A percentile compares a stretch with the other conserved stretches of the same genome.
phyloP scores from a whole-genome alignment of 2,329 filamentous ascomycete genomes.

The Calonectria hawksworthii region DNA sequence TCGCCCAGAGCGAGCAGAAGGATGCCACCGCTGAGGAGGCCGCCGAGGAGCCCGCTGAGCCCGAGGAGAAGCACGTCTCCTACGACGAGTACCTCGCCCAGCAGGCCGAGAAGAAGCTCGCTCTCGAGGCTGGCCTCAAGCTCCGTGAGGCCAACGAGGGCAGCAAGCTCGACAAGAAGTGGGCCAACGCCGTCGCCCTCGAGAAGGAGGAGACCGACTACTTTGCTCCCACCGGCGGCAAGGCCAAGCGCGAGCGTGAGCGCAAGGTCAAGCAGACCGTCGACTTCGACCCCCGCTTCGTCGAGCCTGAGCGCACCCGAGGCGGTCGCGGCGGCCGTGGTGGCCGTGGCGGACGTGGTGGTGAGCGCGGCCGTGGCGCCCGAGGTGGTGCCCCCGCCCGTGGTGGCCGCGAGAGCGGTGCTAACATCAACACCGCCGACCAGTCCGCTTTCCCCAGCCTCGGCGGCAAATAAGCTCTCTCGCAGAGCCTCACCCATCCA shows the following conservation, averaged over 20 bases:
- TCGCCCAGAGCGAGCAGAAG: conserved; percentile 88
- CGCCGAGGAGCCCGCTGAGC: conserved; percentile 67
- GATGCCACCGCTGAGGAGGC: conserved; percentile 70
- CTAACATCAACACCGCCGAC: conserved; percentile 69
- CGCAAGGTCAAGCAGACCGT: conserved; percentile 92
- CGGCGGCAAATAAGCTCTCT: conserved; percentile 62
- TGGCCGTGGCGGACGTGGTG: conserved; percentile 64
- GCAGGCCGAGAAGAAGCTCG: conserved; percentile 80
- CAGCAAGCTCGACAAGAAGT: conserved; percentile 90
- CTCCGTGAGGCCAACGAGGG: conserved; percentile 95
- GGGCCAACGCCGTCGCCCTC: conserved; percentile 84
- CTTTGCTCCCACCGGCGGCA: conserved; percentile 80
- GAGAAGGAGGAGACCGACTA: conserved; percentile 81
- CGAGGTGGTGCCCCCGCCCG: conserved; percentile 39
- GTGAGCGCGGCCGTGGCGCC: conserved; percentile 39
- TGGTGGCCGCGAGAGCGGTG: conserved; percentile 44
- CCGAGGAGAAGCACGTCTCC: conserved; percentile 90
- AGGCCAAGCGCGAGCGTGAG: conserved; percentile 88
- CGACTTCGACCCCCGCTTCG: conserved; percentile 88
- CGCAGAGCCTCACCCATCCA: conserved; percentile 39
- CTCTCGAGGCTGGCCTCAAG: conserved; percentile 74
- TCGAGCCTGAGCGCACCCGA: conserved; percentile 76
- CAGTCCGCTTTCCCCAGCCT: conserved; percentile 73
- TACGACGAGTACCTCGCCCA: conserved; percentile 89
- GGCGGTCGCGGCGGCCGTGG: conserved; percentile 58